These are phyloP conservation scores for Wickerhamomyces chaumierensis DNA, from an alignment of 805 yeast species.

Conservation along the genomic window DNA sequence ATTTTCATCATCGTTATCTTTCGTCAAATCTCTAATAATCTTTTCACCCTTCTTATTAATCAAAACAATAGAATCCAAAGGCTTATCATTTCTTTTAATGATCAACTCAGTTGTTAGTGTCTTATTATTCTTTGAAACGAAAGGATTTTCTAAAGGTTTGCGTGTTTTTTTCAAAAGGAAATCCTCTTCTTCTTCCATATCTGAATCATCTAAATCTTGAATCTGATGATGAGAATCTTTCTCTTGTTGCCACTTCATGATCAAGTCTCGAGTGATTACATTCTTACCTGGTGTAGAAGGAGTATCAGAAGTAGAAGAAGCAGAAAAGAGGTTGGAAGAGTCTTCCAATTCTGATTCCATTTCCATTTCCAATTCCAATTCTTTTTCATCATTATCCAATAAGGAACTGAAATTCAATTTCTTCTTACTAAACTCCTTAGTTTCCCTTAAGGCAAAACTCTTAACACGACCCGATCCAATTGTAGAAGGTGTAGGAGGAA, in stretches of 20 bases:
- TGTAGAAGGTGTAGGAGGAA: slow-evolving; percentile 21
- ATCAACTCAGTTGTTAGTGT: slow-evolving; percentile 5
- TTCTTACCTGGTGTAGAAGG: slow-evolving; percentile 24
- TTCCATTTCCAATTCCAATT: too few relatives aligned
- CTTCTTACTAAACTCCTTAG: slow-evolving; percentile 6
- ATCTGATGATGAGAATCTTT: slow-evolving; percentile 5
- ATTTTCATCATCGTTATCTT: slow-evolving; percentile 1
- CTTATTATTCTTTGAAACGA: slow-evolving; percentile 4
- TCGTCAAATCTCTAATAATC: slow-evolving; percentile 10
- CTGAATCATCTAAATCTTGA: slow-evolving; percentile 8
- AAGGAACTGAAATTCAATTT: slow-evolving; percentile 1
- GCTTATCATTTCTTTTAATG: slow-evolving; percentile 6
- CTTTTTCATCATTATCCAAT: not conserved
- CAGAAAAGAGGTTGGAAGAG: too few relatives aligned
- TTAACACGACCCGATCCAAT: slow-evolving; percentile 18
- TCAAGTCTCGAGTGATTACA: slow-evolving; percentile 21
- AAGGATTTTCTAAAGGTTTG: slow-evolving; percentile 13
- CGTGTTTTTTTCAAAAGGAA: slow-evolving; percentile 6
- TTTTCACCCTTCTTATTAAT: slow-evolving; percentile 25
- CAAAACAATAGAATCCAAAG: slow-evolving; percentile 18
- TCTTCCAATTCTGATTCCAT: too few relatives aligned
- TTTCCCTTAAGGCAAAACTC: slow-evolving; percentile 2
- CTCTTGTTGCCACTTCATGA: slow-evolving; percentile 23
- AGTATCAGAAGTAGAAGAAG: too few relatives aligned
- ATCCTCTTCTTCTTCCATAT: slow-evolving; percentile 10